Conservation (phyloP, 306 rosid species). For the Acacia acuminata region DNA sequence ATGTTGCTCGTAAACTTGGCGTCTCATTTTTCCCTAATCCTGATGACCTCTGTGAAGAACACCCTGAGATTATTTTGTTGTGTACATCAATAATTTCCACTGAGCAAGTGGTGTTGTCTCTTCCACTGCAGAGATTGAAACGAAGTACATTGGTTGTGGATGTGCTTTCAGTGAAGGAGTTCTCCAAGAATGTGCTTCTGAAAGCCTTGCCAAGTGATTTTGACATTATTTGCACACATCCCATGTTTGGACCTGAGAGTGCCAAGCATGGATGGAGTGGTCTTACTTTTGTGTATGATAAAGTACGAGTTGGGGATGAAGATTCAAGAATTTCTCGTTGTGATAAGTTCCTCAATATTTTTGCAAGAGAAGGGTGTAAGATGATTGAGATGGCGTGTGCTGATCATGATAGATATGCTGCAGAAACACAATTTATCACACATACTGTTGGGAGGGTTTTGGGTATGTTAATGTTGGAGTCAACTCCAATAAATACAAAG, state of each 20-base stretch:
- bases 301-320: not conserved
- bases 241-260: not conserved
- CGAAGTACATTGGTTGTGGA: not conserved
- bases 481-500: slow-evolving; percentile 1
- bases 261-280: not conserved
- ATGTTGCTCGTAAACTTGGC: not conserved
- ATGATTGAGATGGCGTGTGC: not conserved
- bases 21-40: not conserved
- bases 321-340: not conserved
- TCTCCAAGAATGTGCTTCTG: not conserved
- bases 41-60: not conserved
- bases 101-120: not conserved
- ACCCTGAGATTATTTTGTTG: not conserved
- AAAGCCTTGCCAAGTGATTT: not conserved
- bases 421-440: not conserved
- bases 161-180: not conserved
- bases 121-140: not conserved
- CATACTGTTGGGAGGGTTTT: not conserved
- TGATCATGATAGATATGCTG: not conserved
- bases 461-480: not conserved
- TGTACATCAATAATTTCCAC: not conserved
- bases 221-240: not conserved
- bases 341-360: not conserved
- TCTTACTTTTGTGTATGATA: not conserved
- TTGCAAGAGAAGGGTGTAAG: not conserved